Base-by-base conservation (phyloP, 202 grass and related monocot species). In the Hordeum pubiflorum region DNA sequence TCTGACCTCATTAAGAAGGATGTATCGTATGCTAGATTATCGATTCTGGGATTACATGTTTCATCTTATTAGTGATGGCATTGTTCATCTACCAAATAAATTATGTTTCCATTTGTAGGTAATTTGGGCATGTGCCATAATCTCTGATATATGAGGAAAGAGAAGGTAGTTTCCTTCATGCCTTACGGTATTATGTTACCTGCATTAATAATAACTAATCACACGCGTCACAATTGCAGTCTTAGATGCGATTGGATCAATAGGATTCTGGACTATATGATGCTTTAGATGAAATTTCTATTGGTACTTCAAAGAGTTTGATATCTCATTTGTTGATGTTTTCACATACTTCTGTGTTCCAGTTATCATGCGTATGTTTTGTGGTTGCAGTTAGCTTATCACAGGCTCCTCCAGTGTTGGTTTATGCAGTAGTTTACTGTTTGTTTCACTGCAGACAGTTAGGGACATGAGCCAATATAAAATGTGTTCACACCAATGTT, bases 51-150 rank as follows among this genome's bases (percentile, higher is more conserved):
- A 86, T 94, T 90, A 84, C 89, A 89, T 88, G 81, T 81, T 88
- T 87, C 81, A 83, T 78, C 74, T 89, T 91, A 90, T 89, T 77
- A 90, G 91, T 74, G 89, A 90, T 97, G 94, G 67, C 91, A 90
- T 63, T 90, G 87, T 89, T 92, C 94, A 91, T 88, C 85, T 86
- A 84, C 91, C 91, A 94, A 94, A 91, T 97, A 87, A 97, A 97
- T 94, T 93, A 85, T 92, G 87, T 97, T 94, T 87, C 86, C 85
- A 90, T 94, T 94, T 97, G 94, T 97, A 97, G 94, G 94, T 92
- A 81, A 93, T 88, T 88, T 94, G 87, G 94, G 86, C 87, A 74
- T 94, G 88, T 92, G 87, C 94, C 85, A 85, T 95, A 80, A 90
- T 97, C 91, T 94, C 87, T 97, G 89, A 94, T 88, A 92, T 91